Conservation (phyloP, 1,139 yeast species). For the Yarrowia galli region DNA sequence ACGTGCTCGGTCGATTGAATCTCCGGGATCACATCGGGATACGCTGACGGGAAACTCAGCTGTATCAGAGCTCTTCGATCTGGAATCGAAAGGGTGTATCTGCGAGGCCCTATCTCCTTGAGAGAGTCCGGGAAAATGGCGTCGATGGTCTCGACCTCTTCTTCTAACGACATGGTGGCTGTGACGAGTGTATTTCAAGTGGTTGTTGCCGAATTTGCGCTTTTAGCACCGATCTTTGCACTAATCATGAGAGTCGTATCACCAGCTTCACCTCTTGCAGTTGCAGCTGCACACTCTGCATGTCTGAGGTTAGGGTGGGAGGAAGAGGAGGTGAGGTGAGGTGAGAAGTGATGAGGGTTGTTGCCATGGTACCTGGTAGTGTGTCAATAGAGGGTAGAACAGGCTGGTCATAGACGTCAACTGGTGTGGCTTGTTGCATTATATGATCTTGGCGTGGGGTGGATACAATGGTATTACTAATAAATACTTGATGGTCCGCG, state of each 20-base stretch:
- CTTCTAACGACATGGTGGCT: constrained; percentile 60
- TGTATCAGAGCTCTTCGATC: constrained; percentile 65
- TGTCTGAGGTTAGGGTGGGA: constrained; percentile 3
- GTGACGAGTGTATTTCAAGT: background rate
- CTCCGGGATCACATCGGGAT: constrained; percentile 70
- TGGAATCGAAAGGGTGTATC: constrained; percentile 67
- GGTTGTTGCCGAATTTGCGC: constrained; percentile 4
- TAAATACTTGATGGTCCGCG: no score
- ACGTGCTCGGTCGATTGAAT: constrained; percentile 53
- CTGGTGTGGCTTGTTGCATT: no score
- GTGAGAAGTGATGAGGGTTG: background rate
- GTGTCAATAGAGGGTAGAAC: no score
- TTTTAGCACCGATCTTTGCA: constrained; percentile 24
- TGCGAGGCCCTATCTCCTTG: constrained; percentile 52
- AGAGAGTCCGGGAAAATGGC: constrained; percentile 83
- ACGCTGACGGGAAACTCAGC: constrained; percentile 69
- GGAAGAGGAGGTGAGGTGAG: background rate
- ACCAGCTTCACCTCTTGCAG: background rate
- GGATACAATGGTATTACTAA: no score
- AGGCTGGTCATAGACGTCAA: no score
- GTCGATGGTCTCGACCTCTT: constrained; percentile 82
- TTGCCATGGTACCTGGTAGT: no score
- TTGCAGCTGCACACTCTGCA: background rate
- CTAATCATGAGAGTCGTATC: constrained; percentile 17
- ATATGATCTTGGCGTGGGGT: no score